Evolutionary conservation across 202 grass and related monocot genomes (phyloP), one percentile per base, ranked within the genome.

Genomic region (Musa balbisiana): DNA sequence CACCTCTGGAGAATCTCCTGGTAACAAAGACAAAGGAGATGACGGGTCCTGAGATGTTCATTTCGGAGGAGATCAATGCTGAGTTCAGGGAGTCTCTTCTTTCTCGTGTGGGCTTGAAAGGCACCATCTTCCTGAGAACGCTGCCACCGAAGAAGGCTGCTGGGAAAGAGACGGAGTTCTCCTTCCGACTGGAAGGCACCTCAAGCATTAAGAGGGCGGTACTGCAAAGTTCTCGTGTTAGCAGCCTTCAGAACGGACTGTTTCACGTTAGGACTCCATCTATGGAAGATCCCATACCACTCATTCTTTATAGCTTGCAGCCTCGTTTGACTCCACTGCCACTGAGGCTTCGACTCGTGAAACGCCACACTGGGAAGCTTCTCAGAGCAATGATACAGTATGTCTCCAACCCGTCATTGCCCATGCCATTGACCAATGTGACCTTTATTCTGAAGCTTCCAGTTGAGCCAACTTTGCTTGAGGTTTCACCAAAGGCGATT

Each of bases 341-440:
- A 53, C 75, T 99, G 69, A 94, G 95, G 80, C 81, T 92, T 73
- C 85, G 95, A 64, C 89, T 99, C 27, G 82, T 99, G 76, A 99
- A 94, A 82, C 95, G 91, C 52, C 91, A 99, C 64, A 89, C 79
- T 20, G 95, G 95, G 13, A 99, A 89, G 21, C 85, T 99, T 24
- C 87, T 99, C 26, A 90, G 91, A 4, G 77, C 93, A 67, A 99
- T 99, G 95, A 94, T 99, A 83, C 95, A 99, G 51, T 99, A 92
- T 20, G 78, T 75, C 0, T 93, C 91, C 0, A 99, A 99, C 76
- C 91, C 95, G 49, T 83, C 86, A 70, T 80, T 99, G 84, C 91
- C 85, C 0, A 81, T 85, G 62, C 95, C 95, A 11, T 74, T 99
- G 51, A 88, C 75, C 83, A 92, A 99, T 76, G 89, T 94, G 56